These are phyloP conservation scores for Calonectria pseudoturangicola DNA, from an alignment of 2,329 filamentous ascomycete species.

Conservation along the genomic window DNA sequence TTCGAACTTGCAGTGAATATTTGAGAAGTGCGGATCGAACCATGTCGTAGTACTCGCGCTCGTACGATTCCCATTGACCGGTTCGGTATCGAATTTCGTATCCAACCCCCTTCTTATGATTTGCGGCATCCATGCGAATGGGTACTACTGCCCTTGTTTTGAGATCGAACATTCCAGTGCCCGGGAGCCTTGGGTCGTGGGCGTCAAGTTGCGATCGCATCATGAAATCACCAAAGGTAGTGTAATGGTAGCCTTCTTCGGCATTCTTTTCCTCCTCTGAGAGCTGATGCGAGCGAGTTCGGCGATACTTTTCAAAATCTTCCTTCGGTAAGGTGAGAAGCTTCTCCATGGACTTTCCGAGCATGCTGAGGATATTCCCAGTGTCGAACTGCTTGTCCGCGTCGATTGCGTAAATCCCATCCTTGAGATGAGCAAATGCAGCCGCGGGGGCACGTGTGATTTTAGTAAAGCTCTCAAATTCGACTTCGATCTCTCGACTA, in stretches of 20 bases:
- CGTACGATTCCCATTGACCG: conserved; percentile 92
- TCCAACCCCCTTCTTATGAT: conserved; percentile 84
- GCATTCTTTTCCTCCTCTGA: conserved; percentile 82
- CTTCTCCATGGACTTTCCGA: conserved; percentile 98
- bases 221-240: conserved; percentile 88
- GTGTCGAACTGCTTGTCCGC: conserved; percentile 94
- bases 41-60: conserved; percentile 98
- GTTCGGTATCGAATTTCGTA: conserved; percentile 88
- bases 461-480: conserved; percentile 80
- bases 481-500: conserved; percentile 79
- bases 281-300: conserved; percentile 79
- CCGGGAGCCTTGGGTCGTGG: conserved; percentile 88
- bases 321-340: conserved; percentile 88
- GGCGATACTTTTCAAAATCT: conserved; percentile 90
- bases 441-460: conserved; percentile 84
- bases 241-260: conserved; percentile 91
- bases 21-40: conserved; percentile 95
- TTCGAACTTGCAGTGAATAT: conserved; percentile 95
- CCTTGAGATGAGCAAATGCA: conserved; percentile 86
- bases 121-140: conserved; percentile 88
- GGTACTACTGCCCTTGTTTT: conserved; percentile 95
- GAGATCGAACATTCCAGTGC: conserved; percentile 94
- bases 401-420: conserved; percentile 95
- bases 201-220: conserved; percentile 98
- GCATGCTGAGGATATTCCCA: conserved; percentile 90